phyloP scores from a whole-genome alignment of 2,329 filamentous ascomycete genomes.

The Talaromyces sp. region DNA sequence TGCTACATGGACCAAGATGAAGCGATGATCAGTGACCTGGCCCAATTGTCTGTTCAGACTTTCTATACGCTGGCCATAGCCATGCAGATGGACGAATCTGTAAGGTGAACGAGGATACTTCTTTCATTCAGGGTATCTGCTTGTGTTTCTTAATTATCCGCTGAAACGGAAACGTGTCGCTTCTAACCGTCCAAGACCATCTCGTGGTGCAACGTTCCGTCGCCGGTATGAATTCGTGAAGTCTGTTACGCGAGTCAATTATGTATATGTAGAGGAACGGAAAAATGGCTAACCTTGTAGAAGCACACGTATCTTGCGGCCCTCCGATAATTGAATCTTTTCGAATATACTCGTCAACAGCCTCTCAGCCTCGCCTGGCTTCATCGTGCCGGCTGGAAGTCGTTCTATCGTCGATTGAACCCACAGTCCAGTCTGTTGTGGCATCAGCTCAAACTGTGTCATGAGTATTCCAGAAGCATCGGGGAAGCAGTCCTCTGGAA shows the following conservation, averaged over 20 bases:
- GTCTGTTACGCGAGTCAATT: conserved; percentile 48
- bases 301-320: conserved; percentile 75
- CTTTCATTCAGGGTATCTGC: conserved; percentile 13
- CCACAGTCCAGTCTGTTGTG: conserved; percentile 75
- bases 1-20: conserved; percentile 1
- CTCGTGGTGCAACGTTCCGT: conserved; percentile 89
- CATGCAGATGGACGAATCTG: background rate
- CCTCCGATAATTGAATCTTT: conserved; percentile 64
- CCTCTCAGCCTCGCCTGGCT: conserved; percentile 72
- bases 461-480: conserved; percentile 92
- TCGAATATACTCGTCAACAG: conserved; percentile 78
- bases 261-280: background rate
- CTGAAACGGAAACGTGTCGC: conserved; percentile 81
- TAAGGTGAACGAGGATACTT: background rate
- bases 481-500: conserved; percentile 90
- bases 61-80: background rate
- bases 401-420: conserved; percentile 78
- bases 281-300: conserved; percentile 57
- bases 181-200: conserved; percentile 83
- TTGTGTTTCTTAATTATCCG: conserved; percentile 40
- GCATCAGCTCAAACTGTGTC: conserved; percentile 81
- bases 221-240: conserved; percentile 94
- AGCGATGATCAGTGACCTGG: background rate
- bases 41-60: background rate
- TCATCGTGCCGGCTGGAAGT: conserved; percentile 78